These are phyloP conservation scores for Rhynchospora breviuscula DNA, from an alignment of 176 grass and related monocot genomes.

Conservation along the genomic window DNA sequence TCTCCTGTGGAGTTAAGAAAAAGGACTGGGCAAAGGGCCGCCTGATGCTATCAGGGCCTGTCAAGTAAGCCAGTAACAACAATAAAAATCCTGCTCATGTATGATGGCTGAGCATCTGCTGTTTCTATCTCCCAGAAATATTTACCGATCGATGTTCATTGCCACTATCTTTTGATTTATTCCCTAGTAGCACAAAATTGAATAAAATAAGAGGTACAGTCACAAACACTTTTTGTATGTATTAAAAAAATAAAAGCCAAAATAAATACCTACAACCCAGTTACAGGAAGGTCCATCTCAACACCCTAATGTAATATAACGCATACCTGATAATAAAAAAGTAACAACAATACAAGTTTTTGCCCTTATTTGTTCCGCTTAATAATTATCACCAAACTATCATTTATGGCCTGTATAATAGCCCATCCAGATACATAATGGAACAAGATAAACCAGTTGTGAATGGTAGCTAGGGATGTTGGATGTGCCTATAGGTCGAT, in stretches of 20 bases:
- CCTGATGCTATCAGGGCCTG: conserved; percentile 37
- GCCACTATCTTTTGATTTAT: conserved; percentile 70
- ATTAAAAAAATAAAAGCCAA: background rate
- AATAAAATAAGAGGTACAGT: background rate
- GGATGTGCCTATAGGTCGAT: background rate
- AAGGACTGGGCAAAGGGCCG: conserved; percentile 73
- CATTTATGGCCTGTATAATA: background rate
- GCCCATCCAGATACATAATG: background rate
- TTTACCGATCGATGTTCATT: conserved; percentile 68
- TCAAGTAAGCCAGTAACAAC: conserved; percentile 76
- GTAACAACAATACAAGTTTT: background rate
- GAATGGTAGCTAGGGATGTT: background rate
- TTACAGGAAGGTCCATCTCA: background rate
- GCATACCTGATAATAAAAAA: background rate
- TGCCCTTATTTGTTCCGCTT: background rate
- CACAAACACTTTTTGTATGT: background rate
- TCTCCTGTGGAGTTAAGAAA: conserved; percentile 90
- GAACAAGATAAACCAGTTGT: background rate
- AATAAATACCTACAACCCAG: background rate
- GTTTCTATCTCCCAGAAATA: conserved; percentile 85
- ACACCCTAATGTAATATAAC: background rate
- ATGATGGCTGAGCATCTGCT: conserved; percentile 61
- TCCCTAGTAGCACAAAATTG: conserved; percentile 38
- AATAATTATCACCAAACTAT: background rate
- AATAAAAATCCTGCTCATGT: conserved; percentile 67